Percentiles rank a stretch among this genome's conserved stretches.
Evolutionary conservation across 2,329 filamentous ascomycete genomes (phyloP).

Genomic region (Nothophoma quercina): DNA sequence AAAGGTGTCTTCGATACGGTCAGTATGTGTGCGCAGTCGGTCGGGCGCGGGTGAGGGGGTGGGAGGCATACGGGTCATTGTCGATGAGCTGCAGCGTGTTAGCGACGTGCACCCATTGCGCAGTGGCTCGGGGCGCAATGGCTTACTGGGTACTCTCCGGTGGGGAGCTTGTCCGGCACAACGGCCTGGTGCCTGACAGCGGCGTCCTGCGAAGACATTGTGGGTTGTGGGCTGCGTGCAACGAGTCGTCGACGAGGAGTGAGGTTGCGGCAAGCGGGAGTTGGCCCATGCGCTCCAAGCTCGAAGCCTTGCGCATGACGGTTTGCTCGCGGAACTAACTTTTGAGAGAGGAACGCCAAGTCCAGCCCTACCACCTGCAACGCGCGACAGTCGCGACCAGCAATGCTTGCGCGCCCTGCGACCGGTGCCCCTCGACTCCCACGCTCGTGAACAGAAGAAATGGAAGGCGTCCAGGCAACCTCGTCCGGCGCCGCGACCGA

Average conservation of each 20-base stretch:
- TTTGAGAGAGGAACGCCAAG: slow-evolving; percentile 16
- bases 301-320: slow-evolving; percentile 15
- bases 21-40: slow-evolving; percentile 25
- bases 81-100: slow-evolving; percentile 81
- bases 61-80: slow-evolving; percentile 85
- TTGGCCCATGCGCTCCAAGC: no score
- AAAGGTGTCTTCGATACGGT: slow-evolving; percentile 74
- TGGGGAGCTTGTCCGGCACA: slow-evolving; percentile 78
- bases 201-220: slow-evolving; percentile 40
- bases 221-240: slow-evolving; percentile 29
- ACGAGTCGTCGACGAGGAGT: slow-evolving; percentile 22
- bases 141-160: slow-evolving; percentile 87
- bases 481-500: slow-evolving; percentile 27
- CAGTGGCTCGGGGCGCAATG: slow-evolving; percentile 25
- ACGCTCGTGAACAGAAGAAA: neutral
- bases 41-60: slow-evolving; percentile 5
- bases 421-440: slow-evolving; percentile 2
- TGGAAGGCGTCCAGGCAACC: slow-evolving; percentile 8
- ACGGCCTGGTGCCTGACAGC: slow-evolving; percentile 52
- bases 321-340: neutral
- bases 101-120: slow-evolving; percentile 35
- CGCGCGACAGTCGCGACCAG: slow-evolving; percentile 23
- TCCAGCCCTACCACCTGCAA: slow-evolving; percentile 11
- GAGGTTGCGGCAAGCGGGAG: slow-evolving; percentile 24
- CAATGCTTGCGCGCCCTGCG: slow-evolving; percentile 16